These are phyloP conservation scores for Eucalyptus cloeziana DNA, from an alignment of 345 rosid species.

Conservation along the genomic window DNA sequence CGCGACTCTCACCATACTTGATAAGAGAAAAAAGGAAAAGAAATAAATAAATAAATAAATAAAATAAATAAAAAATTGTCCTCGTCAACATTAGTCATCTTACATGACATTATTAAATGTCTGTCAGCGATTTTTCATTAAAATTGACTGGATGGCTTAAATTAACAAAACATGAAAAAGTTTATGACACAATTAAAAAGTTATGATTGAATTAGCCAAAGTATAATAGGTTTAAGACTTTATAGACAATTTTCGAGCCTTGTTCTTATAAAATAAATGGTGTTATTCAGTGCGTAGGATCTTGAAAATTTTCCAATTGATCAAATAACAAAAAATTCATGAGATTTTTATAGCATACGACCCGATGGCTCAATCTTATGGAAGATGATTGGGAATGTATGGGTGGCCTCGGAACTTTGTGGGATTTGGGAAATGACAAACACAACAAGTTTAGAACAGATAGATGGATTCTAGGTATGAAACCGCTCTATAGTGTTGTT, in stretches of 20 bases:
- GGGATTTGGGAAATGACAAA: neutral
- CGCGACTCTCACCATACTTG: fast-evolving
- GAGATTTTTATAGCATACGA: too few species aligned
- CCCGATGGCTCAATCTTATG: neutral
- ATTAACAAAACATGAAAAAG: fast-evolving
- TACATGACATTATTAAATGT: too few species aligned
- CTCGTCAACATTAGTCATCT: fast-evolving
- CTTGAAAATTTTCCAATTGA: neutral
- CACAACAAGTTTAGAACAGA: neutral
- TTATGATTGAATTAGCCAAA: fast-evolving
- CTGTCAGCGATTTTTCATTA: fast-evolving
- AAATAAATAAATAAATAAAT: too few species aligned
- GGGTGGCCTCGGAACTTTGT: neutral
- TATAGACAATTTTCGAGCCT: fast-evolving
- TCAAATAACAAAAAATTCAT: neutral
- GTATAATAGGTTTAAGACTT: fast-evolving
- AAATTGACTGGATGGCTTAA: fast-evolving
- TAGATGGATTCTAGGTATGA: neutral
- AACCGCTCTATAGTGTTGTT: neutral
- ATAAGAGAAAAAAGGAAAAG: too few species aligned
- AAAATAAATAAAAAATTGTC: too few species aligned
- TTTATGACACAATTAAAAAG: too few species aligned
- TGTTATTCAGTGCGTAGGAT: neutral
- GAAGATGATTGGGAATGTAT: neutral
- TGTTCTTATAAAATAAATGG: neutral